Base-by-base conservation (phyloP, 2,329 filamentous ascomycete species). In the Alternaria sp. region DNA sequence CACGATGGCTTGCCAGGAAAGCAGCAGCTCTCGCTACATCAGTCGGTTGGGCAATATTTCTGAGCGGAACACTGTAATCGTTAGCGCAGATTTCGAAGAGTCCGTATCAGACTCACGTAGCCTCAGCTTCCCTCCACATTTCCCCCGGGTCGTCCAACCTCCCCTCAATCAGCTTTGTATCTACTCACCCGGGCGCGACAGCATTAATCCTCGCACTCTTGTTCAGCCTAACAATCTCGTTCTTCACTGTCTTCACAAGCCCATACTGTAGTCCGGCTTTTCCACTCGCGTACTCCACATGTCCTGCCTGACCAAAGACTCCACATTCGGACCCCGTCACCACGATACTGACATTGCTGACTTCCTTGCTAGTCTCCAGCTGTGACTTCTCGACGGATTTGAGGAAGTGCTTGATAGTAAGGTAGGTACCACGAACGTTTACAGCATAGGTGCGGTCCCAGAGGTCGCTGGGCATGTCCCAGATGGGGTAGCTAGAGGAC, bases 361-460 rank as follows among this genome's bases (percentile, higher is more conserved):
- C 58, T 58, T 83, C 80, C 33, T 69, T 68, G 1, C 77, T 75
- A 2, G 58, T 61, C 23, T 79, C 34, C 5, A 5, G 65, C 61
- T 85, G 83, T 2, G 69, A 58, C 4, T 67, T 60, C 13, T 80
- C 76, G 0, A 82, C 79, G 1, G 74, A 71, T 31, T 74, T 79
- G 5, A 86, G 72, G 68, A 85, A 86, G 58, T 85, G 81, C 64
- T 86, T 86, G 69, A 86, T 81, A 0, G 82, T 83, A 3, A 86
- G 73, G 60, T 84, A 86, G 2, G 82, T 84, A 5, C 82, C 83
- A 14, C 81, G 79, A 14, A 82, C 78, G 60, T 85, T 85, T 23
- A 78, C 77, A 23, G 75, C 73, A 62, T 85, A 84, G 1, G 80
- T 80, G 53, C 80, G 78, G 50, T 85, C 82, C 84, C 83, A 86